Evolutionary conservation across 2,329 filamentous ascomycete genomes (phyloP).

Genomic region (Pyrenophora teres): DNA sequence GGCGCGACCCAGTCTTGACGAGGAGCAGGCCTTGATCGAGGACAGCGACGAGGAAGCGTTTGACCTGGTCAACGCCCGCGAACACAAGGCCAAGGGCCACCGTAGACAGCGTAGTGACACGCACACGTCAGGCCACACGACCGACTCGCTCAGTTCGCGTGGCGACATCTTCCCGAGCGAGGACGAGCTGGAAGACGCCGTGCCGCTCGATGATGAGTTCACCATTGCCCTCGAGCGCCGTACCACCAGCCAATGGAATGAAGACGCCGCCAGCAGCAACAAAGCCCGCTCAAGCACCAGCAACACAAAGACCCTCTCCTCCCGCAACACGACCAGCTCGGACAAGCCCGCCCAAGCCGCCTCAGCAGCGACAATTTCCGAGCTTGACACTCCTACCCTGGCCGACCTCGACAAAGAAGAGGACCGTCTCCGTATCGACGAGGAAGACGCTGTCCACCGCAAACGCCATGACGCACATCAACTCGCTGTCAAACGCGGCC

Average conservation of each 20-base stretch:
- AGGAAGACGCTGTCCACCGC: constrained; percentile 60
- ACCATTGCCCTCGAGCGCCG: constrained; percentile 78
- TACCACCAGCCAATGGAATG: constrained; percentile 60
- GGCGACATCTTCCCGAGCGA: constrained; percentile 92
- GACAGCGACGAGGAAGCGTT: constrained; percentile 56
- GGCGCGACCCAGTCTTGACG: constrained; percentile 58
- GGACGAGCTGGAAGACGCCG: constrained; percentile 82
- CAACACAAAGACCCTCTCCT: constrained; percentile 45
- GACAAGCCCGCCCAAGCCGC: constrained; percentile 29
- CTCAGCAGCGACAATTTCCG: constrained; percentile 26
- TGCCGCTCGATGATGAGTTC: constrained; percentile 92
- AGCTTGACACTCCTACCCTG: constrained; percentile 53
- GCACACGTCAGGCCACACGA: constrained; percentile 77
- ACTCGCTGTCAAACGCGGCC: constrained; percentile 60
- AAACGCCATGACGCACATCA: constrained; percentile 61
- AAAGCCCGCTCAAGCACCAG: constrained; percentile 52
- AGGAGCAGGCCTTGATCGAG: constrained; percentile 71
- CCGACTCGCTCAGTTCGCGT: constrained; percentile 82
- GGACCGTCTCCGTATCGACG: constrained; percentile 56
- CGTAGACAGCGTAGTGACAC: constrained; percentile 75
- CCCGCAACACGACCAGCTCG: constrained; percentile 42
- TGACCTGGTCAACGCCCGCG: not conserved
- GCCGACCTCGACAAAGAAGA: constrained; percentile 64
- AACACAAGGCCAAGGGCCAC: constrained; percentile 39
- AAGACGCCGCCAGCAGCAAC: constrained; percentile 74